Evolutionary conservation across 805 yeast genomes (phyloP).

Genomic region (Yarrowia alimentaria): DNA sequence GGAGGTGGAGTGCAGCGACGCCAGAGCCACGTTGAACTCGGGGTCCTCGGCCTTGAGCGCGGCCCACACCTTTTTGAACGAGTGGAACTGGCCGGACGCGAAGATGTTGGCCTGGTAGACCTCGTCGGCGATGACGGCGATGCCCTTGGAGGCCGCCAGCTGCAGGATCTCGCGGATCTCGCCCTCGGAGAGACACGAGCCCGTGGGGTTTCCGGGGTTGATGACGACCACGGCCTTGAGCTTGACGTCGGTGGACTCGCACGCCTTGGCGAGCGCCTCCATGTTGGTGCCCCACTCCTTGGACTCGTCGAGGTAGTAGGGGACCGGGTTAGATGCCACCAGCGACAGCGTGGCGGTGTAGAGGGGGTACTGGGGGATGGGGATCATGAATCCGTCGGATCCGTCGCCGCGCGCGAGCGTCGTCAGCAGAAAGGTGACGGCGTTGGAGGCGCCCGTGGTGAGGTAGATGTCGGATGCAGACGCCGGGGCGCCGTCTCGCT

Average conservation of each 20-base stretch:
- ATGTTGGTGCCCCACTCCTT: constrained; percentile 83
- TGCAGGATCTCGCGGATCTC: constrained; percentile 69
- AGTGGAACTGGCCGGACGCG: constrained; percentile 66
- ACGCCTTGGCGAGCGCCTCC: constrained; percentile 38
- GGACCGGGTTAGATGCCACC: constrained; percentile 76
- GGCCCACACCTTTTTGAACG: constrained; percentile 77
- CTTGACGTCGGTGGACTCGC: constrained; percentile 40
- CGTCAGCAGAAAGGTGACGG: constrained; percentile 76
- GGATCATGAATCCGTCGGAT: constrained; percentile 77
- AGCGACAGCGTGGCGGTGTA: constrained; percentile 93
- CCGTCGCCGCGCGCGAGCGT: constrained; percentile 64
- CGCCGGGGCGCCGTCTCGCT: constrained; percentile 74
- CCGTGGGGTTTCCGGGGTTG: constrained; percentile 99
- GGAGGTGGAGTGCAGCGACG: constrained; percentile 94
- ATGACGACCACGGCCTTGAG: constrained; percentile 83
- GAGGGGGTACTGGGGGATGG: constrained; percentile 97
- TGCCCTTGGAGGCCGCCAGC: constrained; percentile 79
- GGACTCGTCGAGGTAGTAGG: constrained; percentile 80
- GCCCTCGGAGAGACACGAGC: constrained; percentile 66
- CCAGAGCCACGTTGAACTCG: constrained; percentile 73
- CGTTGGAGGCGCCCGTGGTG: constrained; percentile 94
- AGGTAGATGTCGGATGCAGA: constrained; percentile 72
- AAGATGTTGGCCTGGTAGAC: constrained; percentile 94
- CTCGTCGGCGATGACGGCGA: constrained; percentile 93
- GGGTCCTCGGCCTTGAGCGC: constrained; percentile 55